phyloP scores from a whole-genome alignment of 306 rosid species.

The Fragaria nilgerrensis region DNA sequence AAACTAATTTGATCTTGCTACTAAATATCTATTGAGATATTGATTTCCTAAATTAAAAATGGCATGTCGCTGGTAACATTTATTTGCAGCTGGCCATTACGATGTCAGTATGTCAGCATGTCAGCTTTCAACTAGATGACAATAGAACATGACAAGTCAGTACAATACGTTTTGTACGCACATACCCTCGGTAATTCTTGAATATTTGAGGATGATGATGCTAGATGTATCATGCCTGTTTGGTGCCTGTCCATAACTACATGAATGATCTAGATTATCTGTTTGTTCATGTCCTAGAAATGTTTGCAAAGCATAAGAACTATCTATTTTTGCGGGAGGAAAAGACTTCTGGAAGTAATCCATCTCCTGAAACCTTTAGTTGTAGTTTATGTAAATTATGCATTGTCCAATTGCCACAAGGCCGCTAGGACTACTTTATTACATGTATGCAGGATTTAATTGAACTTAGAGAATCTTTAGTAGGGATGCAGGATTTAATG shows the following conservation, averaged over 20 bases:
- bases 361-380: not conserved
- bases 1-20: not conserved
- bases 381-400: not conserved
- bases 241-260: not conserved
- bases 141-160: not conserved
- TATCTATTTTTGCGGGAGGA: not conserved
- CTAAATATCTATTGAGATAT: not conserved
- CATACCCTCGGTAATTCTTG: not conserved
- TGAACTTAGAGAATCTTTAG: not conserved
- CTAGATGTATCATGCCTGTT: not conserved
- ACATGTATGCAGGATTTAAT: not conserved
- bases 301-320: not conserved
- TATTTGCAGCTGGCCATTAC: not conserved
- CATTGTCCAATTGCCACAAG: not conserved
- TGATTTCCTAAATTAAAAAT: not conserved
- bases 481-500: not conserved
- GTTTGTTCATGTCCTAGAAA: constrained; percentile 7
- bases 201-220: not conserved
- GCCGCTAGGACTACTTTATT: not conserved
- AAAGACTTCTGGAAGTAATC: not conserved
- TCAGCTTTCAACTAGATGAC: not conserved
- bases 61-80: not conserved
- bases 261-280: not conserved
- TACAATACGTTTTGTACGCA: not conserved
- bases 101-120: too few species aligned